These are phyloP conservation scores for Penicillium griseofulvum DNA, from an alignment of 2,329 filamentous ascomycete genomes.

Conservation along the genomic window DNA sequence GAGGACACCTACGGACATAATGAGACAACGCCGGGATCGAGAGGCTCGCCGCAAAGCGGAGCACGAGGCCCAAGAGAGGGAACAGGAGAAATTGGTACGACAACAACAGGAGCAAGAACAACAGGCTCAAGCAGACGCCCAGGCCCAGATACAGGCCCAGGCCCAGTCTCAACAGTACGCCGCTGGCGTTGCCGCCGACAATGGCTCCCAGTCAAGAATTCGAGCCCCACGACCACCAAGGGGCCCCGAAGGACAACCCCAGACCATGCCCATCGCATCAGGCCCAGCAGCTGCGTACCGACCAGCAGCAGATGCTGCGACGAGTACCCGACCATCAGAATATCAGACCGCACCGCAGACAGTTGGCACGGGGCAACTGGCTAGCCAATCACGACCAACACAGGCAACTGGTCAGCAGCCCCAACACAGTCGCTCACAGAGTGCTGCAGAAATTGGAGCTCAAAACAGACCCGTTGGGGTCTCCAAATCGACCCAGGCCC, in stretches of 20 bases:
- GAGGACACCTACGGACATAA: conserved; percentile 82
- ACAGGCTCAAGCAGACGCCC: conserved; percentile 26
- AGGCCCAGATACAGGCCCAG: conserved; percentile 26
- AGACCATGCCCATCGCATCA: conserved; percentile 5
- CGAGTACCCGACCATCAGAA: conserved; percentile 17
- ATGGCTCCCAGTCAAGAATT: conserved; percentile 29
- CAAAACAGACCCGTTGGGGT: conserved; percentile 20
- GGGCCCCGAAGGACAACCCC: conserved; percentile 14
- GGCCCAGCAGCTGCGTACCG: conserved; percentile 13
- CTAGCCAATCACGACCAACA: conserved; percentile 16
- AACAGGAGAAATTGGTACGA: conserved; percentile 53
- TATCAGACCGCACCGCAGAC: conserved; percentile 13
- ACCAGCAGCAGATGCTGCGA: conserved; percentile 11
- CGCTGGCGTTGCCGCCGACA: conserved; percentile 42
- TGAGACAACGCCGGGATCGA: conserved; percentile 78
- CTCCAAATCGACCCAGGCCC: conserved; percentile 28
- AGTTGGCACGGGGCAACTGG: conserved; percentile 3
- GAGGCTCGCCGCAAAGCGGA: conserved; percentile 70
- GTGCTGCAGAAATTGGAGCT: conserved; percentile 15
- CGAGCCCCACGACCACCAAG: conserved; percentile 12
- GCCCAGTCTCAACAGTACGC: conserved; percentile 40
- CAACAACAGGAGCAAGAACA: conserved; percentile 40
- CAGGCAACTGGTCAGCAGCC: conserved; percentile 20
- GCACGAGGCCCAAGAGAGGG: conserved; percentile 59
- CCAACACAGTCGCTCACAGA: conserved; percentile 22